Base-by-base conservation (phyloP, 441 rosid species). In the Gossypium schwendimanii region DNA sequence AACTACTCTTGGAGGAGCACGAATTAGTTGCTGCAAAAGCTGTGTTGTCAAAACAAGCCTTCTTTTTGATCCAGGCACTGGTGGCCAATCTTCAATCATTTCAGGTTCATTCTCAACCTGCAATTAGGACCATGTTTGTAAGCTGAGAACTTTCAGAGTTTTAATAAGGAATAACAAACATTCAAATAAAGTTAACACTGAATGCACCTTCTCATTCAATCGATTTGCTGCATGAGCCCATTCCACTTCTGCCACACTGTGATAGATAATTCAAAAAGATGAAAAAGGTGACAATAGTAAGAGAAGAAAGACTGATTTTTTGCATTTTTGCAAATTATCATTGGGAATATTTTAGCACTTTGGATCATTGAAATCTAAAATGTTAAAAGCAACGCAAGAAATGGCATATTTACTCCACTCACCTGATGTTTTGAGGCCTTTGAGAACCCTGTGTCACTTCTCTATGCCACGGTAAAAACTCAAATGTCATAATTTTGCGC, bases 211-310 rank as follows among this genome's bases (percentile, higher is more conserved):
- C 84, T 93, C 96, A 77, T 80, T 58, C 78, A 86, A 83, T 53
- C 89, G 80, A 76, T 91, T 88, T 70, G 86, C 78, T 21, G 86
- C 90, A 63, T 59, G 78, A 3, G 89, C 90, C 99, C 99, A 95
- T 31, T 82, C 87, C 28, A 73, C 79, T 80, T 90, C 99, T 41
- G 91, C 88, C 78, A 50, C 69, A 60, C 99, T 95, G 91, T 77
- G 76, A 71, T 71, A 66, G 52, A 24, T 28, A 50, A 67, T 41
- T 70, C 66, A 20, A 26, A 44, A 15, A 39, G 14, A 18, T 17
- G 31, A 55, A 31, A 24, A 44, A 33, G 5, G 62, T 15, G 7
- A 71, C 3, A 1, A 15, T 11, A n/a, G 64, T 49, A 21, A 21
- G 21, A 2, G 2, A 57, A 49, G 11, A 12, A 39, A 14, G 2